Base-by-base conservation (phyloP, 148 eudicot genomes). In the Rhododendron vialii region DNA sequence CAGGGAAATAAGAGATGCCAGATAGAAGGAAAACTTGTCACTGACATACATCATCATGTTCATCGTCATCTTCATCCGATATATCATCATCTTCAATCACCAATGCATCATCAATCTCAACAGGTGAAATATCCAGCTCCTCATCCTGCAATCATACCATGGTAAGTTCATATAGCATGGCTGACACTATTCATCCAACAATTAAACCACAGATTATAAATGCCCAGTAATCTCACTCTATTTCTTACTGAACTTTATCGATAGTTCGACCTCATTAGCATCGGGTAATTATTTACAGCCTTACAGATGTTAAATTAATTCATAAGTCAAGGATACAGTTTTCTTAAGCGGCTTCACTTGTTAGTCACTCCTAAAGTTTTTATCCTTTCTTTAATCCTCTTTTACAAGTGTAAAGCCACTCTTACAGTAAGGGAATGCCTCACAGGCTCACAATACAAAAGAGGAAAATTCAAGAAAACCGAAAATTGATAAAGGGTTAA, bases 31-130 rank as follows among this genome's bases (percentile, higher is more conserved):
- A 45, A 79, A 45, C 22, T 20, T n/a, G 36, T 22, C 15, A 81
- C 3, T 28, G 85, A 74, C 95, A 85, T 95, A 98, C 99, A 90
- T 95, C 96, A 83, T 94, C 98, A 61, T 93, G 93, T 86, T 94
- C 99, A 75, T 95, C 99, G 41, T 96, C 99, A 63, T 95, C 96
- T 63, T 95, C 99, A 82, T 95, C 99, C 0, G 98, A 95, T 77
- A 93, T 89, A 84, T 95, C 96, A 55, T 98, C 98, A 90, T 97
- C 98, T 88, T 98, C 99, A 84, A 98, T 95, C 86, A 95, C 95
- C 91, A 95, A 88, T 9, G 95, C 94, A 82, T 98, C 99, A 84
- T 97, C 98, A 82, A 95, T 92, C 86, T 95, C 99, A 26, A 93
- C 95, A 78, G 93, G 98, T 71, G 99, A 92, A 88, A 94, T 91